These are phyloP conservation scores for Termitomyces sp. DNA, from an alignment of 768 basidiomycete genomes.

Conservation along the genomic window DNA sequence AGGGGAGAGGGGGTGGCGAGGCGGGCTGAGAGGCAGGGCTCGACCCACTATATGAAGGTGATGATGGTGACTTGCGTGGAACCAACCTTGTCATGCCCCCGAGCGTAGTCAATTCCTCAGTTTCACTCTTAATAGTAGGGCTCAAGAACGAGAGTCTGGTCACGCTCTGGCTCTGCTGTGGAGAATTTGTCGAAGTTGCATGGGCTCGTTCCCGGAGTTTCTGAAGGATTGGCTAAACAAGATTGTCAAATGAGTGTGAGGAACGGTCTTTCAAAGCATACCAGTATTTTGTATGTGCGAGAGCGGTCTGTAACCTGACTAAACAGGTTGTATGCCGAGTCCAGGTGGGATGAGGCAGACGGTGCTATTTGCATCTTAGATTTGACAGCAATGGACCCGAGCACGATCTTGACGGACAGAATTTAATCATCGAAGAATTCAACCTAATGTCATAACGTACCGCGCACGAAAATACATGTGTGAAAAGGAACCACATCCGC, in stretches of 20 bases:
- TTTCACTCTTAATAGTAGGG: conserved; percentile 52
- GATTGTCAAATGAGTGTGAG: neutral
- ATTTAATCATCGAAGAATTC: neutral
- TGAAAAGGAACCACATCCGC: conserved; percentile 71
- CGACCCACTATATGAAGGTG: conserved; percentile 38
- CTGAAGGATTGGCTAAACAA: conserved; percentile 53
- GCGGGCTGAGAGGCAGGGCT: conserved; percentile 43
- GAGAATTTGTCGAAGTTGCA: conserved; percentile 32
- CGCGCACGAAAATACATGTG: conserved; percentile 70
- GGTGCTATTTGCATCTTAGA: conserved; percentile 61
- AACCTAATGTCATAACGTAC: conserved; percentile 33
- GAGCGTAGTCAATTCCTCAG: conserved; percentile 57
- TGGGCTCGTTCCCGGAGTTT: conserved; percentile 55
- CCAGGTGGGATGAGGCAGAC: conserved; percentile 66
- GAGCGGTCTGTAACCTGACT: conserved; percentile 48
- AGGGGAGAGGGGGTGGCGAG: conserved; percentile 36
- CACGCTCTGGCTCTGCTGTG: conserved; percentile 19
- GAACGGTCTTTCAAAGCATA: conserved; percentile 27
- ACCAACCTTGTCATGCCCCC: conserved; percentile 66
- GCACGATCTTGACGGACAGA: conserved; percentile 52
- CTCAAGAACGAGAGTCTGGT: conserved; percentile 33
- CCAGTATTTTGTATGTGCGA: conserved; percentile 58
- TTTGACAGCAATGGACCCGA: conserved; percentile 67
- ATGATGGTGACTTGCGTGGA: conserved; percentile 46
- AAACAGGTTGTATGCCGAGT: conserved; percentile 58